Percentiles rank a stretch among this genome's conserved stretches.
Conservation (phyloP, 768 basidiomycete genomes). For the Serpula lacrymans region DNA sequence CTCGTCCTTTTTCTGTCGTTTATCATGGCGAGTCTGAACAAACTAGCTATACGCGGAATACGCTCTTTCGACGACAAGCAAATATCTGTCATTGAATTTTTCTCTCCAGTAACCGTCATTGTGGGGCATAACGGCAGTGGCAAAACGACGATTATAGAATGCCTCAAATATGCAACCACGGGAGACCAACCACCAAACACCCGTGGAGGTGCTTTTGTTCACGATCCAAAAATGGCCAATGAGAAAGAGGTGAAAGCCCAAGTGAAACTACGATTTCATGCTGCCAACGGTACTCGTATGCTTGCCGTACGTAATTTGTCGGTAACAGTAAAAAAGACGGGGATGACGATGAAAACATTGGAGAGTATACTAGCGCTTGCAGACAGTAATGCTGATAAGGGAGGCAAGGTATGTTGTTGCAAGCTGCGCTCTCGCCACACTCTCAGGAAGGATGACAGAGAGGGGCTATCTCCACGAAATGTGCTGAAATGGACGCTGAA, state of each 20-base stretch:
- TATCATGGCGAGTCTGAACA: slow-evolving; percentile 79
- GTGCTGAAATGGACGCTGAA: slow-evolving; percentile 93
- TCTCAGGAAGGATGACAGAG: slow-evolving; percentile 50
- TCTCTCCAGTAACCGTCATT: slow-evolving; percentile 95
- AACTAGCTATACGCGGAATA: slow-evolving; percentile 91
- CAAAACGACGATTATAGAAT: slow-evolving; percentile 99
- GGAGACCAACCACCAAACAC: slow-evolving; percentile 98
- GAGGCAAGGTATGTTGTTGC: slow-evolving; percentile 63
- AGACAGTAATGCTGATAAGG: slow-evolving; percentile 60
- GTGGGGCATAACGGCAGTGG: slow-evolving; percentile 98
- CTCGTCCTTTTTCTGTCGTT: slow-evolving; percentile 1
- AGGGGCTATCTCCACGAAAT: slow-evolving; percentile 91
- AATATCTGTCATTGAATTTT: slow-evolving; percentile 93
- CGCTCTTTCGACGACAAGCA: slow-evolving; percentile 96
- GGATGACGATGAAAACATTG: slow-evolving; percentile 95
- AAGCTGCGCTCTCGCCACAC: neutral
- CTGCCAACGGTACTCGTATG: slow-evolving; percentile 89
- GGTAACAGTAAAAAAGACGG: slow-evolving; percentile 91
- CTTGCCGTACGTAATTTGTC: slow-evolving; percentile 86
- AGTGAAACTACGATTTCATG: slow-evolving; percentile 90
- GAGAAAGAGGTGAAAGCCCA: slow-evolving; percentile 99
- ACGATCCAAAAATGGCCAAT: slow-evolving; percentile 99
- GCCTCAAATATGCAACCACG: slow-evolving; percentile 97
- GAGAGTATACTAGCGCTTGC: slow-evolving; percentile 84
- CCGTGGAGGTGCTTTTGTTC: slow-evolving; percentile 96